A percentile compares a stretch with the other conserved stretches of the same genome.
These are phyloP conservation scores for Nakazawaea populi DNA, from an alignment of 805 yeast genomes.

Conservation along the genomic window DNA sequence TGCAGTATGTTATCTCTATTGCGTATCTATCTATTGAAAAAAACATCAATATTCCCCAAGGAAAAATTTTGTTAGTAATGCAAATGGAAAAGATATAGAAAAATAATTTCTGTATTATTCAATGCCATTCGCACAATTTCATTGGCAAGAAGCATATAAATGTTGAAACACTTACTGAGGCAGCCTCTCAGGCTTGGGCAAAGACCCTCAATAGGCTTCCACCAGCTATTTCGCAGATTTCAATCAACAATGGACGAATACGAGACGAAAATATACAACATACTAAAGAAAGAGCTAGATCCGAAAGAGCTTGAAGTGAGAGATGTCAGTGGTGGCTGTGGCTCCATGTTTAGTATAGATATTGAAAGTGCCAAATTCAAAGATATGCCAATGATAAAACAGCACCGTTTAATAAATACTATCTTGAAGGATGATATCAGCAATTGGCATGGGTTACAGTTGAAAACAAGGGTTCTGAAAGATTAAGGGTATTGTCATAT, in stretches of 20 bases:
- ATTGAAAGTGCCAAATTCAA: slow-evolving; percentile 70
- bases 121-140: too few relatives aligned
- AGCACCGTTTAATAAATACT: slow-evolving; percentile 84
- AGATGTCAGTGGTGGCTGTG: slow-evolving; percentile 95
- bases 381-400: slow-evolving; percentile 81
- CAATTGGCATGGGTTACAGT: slow-evolving; percentile 93
- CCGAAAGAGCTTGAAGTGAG: slow-evolving; percentile 64
- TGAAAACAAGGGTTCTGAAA: slow-evolving; percentile 59
- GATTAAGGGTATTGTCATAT: not conserved
- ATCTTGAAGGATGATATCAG: slow-evolving; percentile 77
- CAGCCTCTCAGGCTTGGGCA: not conserved
- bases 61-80: not conserved
- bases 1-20: too few relatives aligned
- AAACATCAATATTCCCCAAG: not conserved
- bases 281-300: slow-evolving; percentile 45
- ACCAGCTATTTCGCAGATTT: not conserved
- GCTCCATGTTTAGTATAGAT: slow-evolving; percentile 91
- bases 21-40: too few relatives aligned
- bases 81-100: not conserved
- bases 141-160: too few relatives aligned
- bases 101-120: too few relatives aligned
- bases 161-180: too few relatives aligned
- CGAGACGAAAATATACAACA: slow-evolving; percentile 57
- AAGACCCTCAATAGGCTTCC: not conserved
- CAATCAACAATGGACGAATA: slow-evolving; percentile 41